phyloP scores from a whole-genome alignment of 1,284 basidiomycete genomes.

The Irpex sp. region DNA sequence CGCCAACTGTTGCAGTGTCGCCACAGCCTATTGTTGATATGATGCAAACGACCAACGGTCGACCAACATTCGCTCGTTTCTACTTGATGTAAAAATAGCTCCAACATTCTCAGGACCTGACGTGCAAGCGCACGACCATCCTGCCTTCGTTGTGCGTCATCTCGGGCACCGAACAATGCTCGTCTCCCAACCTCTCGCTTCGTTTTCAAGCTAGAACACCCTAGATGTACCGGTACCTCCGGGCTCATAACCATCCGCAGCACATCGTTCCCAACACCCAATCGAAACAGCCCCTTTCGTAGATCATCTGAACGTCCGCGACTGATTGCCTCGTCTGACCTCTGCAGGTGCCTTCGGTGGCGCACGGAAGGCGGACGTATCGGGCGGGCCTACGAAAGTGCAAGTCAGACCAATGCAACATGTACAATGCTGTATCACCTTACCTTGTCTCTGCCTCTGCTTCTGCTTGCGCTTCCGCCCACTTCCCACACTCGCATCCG shows the following conservation, averaged over 20 bases:
- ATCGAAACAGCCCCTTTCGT: neutral
- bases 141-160: neutral
- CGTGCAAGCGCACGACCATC: neutral
- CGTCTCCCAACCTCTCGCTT: neutral
- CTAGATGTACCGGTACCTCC: neutral
- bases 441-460: conserved; percentile 36
- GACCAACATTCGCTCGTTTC: neutral
- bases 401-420: conserved; percentile 1
- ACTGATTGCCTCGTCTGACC: conserved; percentile 66
- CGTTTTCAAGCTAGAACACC: neutral
- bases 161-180: neutral
- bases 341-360: conserved; percentile 67
- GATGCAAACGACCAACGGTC: neutral
- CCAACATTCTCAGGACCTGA: neutral
- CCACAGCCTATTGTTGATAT: neutral
- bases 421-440: conserved; percentile 14
- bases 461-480: conserved; percentile 49
- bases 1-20: neutral
- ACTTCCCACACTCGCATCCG: conserved; percentile 30
- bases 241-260: neutral
- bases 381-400: conserved; percentile 21
- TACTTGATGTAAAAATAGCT: neutral
- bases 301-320: conserved; percentile 59
- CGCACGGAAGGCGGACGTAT: conserved; percentile 61
- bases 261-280: neutral